Percentiles rank a stretch among this genome's conserved stretches.
These are phyloP conservation scores for Pisolithus albus DNA, from an alignment of 768 basidiomycete species.

Conservation along the genomic window DNA sequence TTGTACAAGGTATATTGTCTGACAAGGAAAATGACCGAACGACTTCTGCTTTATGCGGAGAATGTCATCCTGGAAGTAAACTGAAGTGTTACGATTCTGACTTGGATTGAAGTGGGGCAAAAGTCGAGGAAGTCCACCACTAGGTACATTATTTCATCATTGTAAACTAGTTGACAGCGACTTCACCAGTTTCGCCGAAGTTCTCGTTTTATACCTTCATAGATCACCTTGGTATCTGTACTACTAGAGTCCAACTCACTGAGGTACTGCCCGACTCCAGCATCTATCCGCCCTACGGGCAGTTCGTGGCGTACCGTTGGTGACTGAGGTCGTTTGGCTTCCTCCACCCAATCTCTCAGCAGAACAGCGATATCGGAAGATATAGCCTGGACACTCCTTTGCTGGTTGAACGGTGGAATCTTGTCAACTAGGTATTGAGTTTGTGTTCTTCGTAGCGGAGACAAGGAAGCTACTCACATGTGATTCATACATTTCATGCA, in stretches of 20 bases:
- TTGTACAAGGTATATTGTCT: conserved; percentile 62
- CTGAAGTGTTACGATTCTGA: conserved; percentile 19
- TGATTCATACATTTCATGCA: conserved; percentile 83
- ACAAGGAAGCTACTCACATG: conserved; percentile 47
- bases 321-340: conserved; percentile 69
- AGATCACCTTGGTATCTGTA: conserved; percentile 53
- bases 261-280: conserved; percentile 67
- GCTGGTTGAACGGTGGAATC: conserved; percentile 81
- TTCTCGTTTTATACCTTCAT: conserved; percentile 67
- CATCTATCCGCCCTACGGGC: conserved; percentile 72
- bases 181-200: conserved; percentile 64
- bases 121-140: conserved; percentile 8
- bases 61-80: conserved; percentile 76
- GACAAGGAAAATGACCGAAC: conserved; percentile 53
- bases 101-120: background rate
- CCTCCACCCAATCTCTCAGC: conserved; percentile 75
- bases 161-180: conserved; percentile 12
- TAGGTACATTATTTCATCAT: conserved; percentile 7
- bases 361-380: conserved; percentile 78
- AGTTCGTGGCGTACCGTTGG: conserved; percentile 55
- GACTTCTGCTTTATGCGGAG: conserved; percentile 63
- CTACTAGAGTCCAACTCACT: conserved; percentile 58
- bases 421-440: conserved; percentile 21
- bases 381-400: conserved; percentile 70
- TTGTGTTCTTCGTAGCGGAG: background rate